phyloP scores from a whole-genome alignment of 805 yeast genomes.

The Ogataea pini region DNA sequence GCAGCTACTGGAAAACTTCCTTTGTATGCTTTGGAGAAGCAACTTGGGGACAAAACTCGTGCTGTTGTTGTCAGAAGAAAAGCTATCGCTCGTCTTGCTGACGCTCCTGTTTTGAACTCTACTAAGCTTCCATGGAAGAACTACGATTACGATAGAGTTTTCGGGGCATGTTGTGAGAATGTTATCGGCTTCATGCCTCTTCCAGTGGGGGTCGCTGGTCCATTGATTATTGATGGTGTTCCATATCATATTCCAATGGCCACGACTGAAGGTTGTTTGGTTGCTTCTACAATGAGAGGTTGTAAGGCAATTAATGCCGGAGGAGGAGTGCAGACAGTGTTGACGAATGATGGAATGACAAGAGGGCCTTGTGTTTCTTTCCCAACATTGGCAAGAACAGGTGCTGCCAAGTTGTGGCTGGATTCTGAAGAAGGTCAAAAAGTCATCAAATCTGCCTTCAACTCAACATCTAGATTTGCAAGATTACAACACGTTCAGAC shows the following conservation, averaged over 20 bases:
- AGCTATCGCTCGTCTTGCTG: conserved; percentile 82
- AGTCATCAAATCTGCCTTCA: conserved; percentile 81
- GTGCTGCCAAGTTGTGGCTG: conserved; percentile 92
- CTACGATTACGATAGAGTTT: conserved; percentile 93
- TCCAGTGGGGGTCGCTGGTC: conserved; percentile 98
- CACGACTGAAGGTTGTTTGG: conserved; percentile 97
- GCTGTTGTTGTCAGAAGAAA: conserved; percentile 93
- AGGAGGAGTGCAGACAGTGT: conserved; percentile 90
- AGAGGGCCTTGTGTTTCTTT: conserved; percentile 98
- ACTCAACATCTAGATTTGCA: conserved; percentile 97
- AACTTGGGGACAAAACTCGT: conserved; percentile 81
- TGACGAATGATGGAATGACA: conserved; percentile 97
- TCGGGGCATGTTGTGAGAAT: conserved; percentile 99
- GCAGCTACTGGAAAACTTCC: conserved; percentile 81
- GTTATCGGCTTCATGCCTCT: conserved; percentile 96
- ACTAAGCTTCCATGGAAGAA: conserved; percentile 73
- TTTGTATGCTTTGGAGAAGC: conserved; percentile 90
- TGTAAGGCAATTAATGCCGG: conserved; percentile 97
- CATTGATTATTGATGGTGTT: conserved; percentile 84
- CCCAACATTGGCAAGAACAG: conserved; percentile 81
- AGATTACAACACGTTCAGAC: conserved; percentile 88
- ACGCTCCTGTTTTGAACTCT: conserved; percentile 75
- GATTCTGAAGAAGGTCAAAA: conserved; percentile 94
- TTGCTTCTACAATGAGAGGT: conserved; percentile 98
- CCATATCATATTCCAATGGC: conserved; percentile 97